Base-by-base conservation (phyloP, 1,139 yeast genomes). In the Diutina neorugosa region DNA sequence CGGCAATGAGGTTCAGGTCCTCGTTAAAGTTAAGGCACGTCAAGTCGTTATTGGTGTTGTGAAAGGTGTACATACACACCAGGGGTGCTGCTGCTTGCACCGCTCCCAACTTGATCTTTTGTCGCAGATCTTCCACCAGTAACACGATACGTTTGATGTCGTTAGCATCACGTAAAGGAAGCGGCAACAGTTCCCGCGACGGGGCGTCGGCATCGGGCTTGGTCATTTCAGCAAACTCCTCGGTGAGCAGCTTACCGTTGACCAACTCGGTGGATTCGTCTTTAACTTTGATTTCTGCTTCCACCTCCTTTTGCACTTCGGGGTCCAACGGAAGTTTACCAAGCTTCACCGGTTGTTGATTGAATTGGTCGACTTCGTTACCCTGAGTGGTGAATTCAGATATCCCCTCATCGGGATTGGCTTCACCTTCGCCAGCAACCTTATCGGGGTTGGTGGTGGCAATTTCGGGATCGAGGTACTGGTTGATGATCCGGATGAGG, bases 31-130 rank as follows among this genome's bases (percentile, higher is more conserved):
- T 87, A 53, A 93, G 66, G 54, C 90, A 81, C 19, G 95, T 87
- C 76, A 93, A 74, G 57, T 87, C 95, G 59, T 87, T 86, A 64
- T 87, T 86, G 9, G 98, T 87, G 67, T 94, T 93, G 73, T 93
- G 98, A 71, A 94, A 91, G 0, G 98, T 93, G 70, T 93, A 94
- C 96, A 93, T 89, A 68, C 98, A 93, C 44, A 93, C 96, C 55
- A 96, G 86, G 12, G 99, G 99, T 27, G 94, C 79, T 31, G 89
- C 74, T 1, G 95, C 86, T 66, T 88, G 96, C 31, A 82, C 69
- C 4, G 74, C 66, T 0, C 70, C 75, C 53, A 93, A 67, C 57
- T 75, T 77, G 53, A 93, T 81, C 57, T 86, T 81, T 49, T 86
- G 80, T 56, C 96, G 76, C 6, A 94, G 81, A 65, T 93, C 98